These are phyloP conservation scores for Spongospora subterranea DNA, from an alignment of 208 protist species.

Conservation along the genomic window DNA sequence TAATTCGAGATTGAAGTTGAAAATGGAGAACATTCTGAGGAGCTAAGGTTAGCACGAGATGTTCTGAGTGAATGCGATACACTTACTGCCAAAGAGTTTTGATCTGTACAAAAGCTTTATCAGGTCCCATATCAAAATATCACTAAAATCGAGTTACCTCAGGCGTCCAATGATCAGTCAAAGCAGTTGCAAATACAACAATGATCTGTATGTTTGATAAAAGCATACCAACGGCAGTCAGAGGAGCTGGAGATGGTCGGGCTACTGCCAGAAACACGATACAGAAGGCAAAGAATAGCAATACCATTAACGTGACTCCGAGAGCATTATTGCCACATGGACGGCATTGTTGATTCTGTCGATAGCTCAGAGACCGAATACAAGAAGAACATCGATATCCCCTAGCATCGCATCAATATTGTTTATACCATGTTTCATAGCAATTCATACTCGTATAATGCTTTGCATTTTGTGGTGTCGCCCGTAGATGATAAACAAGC, in stretches of 20 bases:
- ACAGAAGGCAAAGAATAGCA: neutral
- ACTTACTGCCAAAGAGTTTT: neutral
- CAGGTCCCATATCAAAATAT: neutral
- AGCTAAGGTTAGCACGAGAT: neutral
- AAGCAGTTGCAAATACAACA: constrained; percentile 1
- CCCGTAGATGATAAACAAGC: neutral
- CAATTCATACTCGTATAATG: neutral
- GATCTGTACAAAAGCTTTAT: neutral
- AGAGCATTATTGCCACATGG: neutral
- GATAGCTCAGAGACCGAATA: neutral
- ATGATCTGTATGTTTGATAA: constrained; percentile 7
- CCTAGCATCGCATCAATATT: neutral
- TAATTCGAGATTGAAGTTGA: constrained; percentile 54
- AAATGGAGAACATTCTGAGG: constrained; percentile 12
- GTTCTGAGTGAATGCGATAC: neutral
- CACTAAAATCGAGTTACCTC: neutral
- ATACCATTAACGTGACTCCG: neutral
- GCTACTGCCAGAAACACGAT: neutral
- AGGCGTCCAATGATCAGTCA: constrained; percentile 43
- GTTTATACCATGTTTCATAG: neutral
- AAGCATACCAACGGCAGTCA: neutral
- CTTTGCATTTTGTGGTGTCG: neutral
- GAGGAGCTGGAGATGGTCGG: neutral
- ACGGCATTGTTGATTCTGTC: neutral
- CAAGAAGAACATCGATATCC: neutral